These are phyloP conservation scores for Trifolium subterraneum DNA, from an alignment of 306 rosid genomes.

Conservation along the genomic window DNA sequence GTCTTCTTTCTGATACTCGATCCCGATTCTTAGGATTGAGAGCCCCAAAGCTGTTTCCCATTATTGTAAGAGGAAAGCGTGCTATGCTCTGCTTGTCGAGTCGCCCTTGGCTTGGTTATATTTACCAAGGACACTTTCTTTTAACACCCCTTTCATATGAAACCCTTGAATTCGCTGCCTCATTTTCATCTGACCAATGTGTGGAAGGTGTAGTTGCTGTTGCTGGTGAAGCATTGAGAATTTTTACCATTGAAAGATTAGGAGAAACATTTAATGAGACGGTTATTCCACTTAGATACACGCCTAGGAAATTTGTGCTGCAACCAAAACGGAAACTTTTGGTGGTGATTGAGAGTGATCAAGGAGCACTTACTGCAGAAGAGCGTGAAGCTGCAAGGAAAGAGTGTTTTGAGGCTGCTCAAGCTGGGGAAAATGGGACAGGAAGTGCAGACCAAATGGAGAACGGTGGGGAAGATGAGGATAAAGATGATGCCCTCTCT, in stretches of 20 bases:
- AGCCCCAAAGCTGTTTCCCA: conserved; percentile 89
- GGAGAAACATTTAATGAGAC: conserved; percentile 99
- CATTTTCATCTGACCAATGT: conserved; percentile 96
- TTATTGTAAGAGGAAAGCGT: conserved; percentile 78
- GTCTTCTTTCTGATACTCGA: conserved; percentile 94
- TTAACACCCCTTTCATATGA: conserved; percentile 96
- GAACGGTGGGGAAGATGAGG: conserved; percentile 95
- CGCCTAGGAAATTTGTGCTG: conserved; percentile 93
- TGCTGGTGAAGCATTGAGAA: conserved; percentile 88
- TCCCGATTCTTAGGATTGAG: conserved; percentile 95
- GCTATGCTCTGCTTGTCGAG: conserved; percentile 97
- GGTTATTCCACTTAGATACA: conserved; percentile 94
- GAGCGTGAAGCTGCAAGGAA: conserved; percentile 94
- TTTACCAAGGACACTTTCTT: conserved; percentile 96
- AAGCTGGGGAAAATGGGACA: conserved; percentile 76
- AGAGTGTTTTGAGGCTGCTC: conserved; percentile 83
- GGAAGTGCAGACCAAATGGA: conserved; percentile 85
- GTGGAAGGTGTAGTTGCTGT: conserved; percentile 96
- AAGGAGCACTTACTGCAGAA: conserved; percentile 88
- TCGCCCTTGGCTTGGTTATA: conserved; percentile 99
- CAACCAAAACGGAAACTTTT: conserved; percentile 81
- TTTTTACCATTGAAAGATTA: conserved; percentile 89
- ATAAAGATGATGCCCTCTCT: conserved; percentile 73
- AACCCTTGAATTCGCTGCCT: conserved; percentile 90
- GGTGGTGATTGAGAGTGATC: conserved; percentile 94